These are phyloP conservation scores for Hymenoscyphus scutula DNA, from an alignment of 2,329 filamentous ascomycete genomes.

Conservation along the genomic window DNA sequence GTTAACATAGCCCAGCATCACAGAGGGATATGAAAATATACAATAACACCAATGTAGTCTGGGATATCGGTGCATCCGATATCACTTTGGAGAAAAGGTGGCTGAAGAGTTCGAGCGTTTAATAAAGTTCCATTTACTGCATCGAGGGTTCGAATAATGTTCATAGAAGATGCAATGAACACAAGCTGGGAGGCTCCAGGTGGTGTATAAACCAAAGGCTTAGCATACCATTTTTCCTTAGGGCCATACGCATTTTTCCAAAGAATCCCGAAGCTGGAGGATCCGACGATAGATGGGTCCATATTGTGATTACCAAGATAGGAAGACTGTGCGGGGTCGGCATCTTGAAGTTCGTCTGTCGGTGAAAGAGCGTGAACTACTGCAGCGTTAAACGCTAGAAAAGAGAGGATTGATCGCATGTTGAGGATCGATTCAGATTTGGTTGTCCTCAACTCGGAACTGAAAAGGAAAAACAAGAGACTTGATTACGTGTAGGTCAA, in stretches of 20 bases:
- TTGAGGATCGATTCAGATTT: not conserved
- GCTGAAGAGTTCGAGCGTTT: constrained; percentile 39
- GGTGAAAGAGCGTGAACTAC: constrained; percentile 8
- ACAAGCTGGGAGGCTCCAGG: constrained; percentile 38
- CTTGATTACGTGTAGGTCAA: not conserved
- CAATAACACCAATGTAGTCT: constrained; percentile 39
- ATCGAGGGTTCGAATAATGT: constrained; percentile 42
- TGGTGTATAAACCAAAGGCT: constrained; percentile 45
- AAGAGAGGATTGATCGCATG: not conserved
- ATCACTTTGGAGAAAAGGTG: constrained; percentile 38
- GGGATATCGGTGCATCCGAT: constrained; percentile 42
- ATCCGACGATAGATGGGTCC: constrained; percentile 38
- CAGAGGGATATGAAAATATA: constrained; percentile 5
- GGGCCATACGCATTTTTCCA: constrained; percentile 37
- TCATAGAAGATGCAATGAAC: constrained; percentile 41
- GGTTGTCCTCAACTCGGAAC: not conserved
- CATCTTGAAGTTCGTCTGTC: constrained; percentile 28
- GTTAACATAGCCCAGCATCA: not conserved
- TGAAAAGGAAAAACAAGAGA: not conserved
- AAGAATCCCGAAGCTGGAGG: constrained; percentile 39
- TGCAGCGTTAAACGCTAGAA: not conserved
- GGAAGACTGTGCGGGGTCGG: constrained; percentile 39
- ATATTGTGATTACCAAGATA: constrained; percentile 44
- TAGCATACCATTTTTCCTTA: constrained; percentile 41
- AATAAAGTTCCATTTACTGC: constrained; percentile 42